Evolutionary conservation across 768 basidiomycete species (phyloP), one percentile per base, ranked within the genome.

Genomic region (Crucibulum laeve): DNA sequence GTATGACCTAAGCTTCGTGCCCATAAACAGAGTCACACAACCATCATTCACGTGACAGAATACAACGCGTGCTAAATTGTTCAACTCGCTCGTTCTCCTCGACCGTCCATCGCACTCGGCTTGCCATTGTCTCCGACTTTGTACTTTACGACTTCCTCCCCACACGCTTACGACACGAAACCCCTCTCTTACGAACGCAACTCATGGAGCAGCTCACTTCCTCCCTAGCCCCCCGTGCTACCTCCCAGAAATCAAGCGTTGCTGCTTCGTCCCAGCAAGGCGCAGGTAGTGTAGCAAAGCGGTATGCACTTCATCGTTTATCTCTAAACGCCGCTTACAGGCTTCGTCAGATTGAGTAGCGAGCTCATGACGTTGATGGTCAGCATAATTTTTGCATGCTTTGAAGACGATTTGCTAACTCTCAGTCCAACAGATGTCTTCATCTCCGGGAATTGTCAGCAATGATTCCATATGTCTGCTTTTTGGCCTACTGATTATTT

Each of bases 351-450:
- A n/a, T n/a, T 92, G 49, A 79, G 80, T 52, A 91, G 75, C 54
- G 90, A 92, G 67, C 76, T 92, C 19, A 91, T 92, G 90, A 82
- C 83, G 17, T 70, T 92, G 44, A 89, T 92, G 90, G 90, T 89
- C 46, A 50, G 82, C 48, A 36, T 36, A 39, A 17, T 21, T 15
- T 25, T 33, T 32, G 11, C 10, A 30, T 35, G 7, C 21, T 23
- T 40, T 14, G 17, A 23, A 24, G 39, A 43, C 42, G 37, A 17
- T 40, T 23, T 23, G 42, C 30, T 34, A 36, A 47, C 39, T 55
- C 28, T 52, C n/a, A 39, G 42, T 25, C 41, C 22, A 28, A 11
- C 46, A 91, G 89, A 91, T 91, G 88, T 85, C 88, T 45, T 79
- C 86, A 33, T 87, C 87, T n/a, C 84, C 88, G 36, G 90, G 88